phyloP scores from a whole-genome alignment of 352 stramenopile species.

The Plasmopara viticola region DNA sequence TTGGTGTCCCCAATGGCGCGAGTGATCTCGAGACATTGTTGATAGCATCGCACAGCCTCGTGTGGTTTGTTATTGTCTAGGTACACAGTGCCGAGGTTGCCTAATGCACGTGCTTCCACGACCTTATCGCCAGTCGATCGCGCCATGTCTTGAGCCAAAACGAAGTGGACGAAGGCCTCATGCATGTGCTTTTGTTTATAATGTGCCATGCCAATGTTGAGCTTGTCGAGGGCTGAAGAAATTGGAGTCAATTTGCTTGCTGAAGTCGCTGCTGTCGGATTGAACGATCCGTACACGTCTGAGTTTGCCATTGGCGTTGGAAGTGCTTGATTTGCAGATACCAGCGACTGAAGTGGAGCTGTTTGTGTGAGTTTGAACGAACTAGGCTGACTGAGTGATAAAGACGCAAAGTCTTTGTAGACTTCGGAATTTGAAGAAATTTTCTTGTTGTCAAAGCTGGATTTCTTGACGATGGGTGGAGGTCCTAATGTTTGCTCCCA shows the following conservation, averaged over 20 bases:
- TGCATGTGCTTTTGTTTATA: constrained; percentile 68
- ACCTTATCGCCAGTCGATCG: constrained; percentile 38
- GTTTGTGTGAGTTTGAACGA: neutral
- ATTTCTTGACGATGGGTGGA: constrained; percentile 6
- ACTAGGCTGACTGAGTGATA: constrained; percentile 13
- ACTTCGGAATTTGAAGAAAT: constrained; percentile 6
- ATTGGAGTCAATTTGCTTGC: constrained; percentile 9
- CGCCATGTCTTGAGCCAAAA: constrained; percentile 53
- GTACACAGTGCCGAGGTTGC: constrained; percentile 74
- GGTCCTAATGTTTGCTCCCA: constrained; percentile 19
- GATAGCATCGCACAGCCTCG: constrained; percentile 68
- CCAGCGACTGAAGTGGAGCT: constrained; percentile 2
- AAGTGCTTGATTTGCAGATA: neutral
- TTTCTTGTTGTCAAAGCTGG: constrained; percentile 7
- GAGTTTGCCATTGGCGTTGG: constrained; percentile 10
- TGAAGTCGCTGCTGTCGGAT: constrained; percentile 2
- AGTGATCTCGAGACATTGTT: constrained; percentile 72
- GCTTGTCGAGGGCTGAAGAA: constrained; percentile 50
- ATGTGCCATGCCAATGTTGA: constrained; percentile 70
- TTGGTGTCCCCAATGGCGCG: constrained; percentile 65
- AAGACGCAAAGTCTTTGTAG: constrained; percentile 33
- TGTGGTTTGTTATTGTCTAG: constrained; percentile 63
- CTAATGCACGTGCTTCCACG: constrained; percentile 66
- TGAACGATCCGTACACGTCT: constrained; percentile 24
- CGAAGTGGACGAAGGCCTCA: constrained; percentile 56